phyloP scores from a whole-genome alignment of 108 stramenopile species.

The Discostella pseudostelligera region DNA sequence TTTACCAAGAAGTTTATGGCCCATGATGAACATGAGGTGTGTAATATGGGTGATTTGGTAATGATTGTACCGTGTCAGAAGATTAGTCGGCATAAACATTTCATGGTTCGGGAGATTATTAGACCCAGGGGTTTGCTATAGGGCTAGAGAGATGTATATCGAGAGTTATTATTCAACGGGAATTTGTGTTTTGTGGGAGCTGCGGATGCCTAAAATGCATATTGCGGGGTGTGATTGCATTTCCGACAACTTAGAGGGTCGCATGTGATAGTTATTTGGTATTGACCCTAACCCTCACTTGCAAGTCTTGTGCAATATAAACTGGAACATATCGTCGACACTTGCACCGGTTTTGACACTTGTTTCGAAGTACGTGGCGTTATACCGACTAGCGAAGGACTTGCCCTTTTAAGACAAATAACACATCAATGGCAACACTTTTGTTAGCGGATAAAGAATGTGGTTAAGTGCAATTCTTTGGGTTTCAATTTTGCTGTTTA shows the following conservation, averaged over 20 bases:
- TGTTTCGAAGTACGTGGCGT: conserved; percentile 68
- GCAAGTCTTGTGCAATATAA: conserved; percentile 32
- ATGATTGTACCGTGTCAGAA: conserved; percentile 90
- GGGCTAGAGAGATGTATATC: no score
- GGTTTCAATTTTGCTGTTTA: conserved; percentile 14
- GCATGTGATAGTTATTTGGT: no score
- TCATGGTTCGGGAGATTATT: conserved; percentile 83
- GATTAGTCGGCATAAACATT: conserved; percentile 82
- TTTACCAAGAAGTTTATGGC: conserved; percentile 90
- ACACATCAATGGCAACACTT: no score
- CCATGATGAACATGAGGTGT: conserved; percentile 87
- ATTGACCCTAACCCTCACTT: no score
- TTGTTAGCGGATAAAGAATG: no score
- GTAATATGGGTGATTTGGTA: conserved; percentile 78
- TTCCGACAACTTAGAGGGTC: no score
- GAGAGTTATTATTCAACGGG: no score
- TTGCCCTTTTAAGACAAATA: no score
- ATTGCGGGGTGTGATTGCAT: no score
- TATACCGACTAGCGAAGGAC: conserved; percentile 52
- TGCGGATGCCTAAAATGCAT: no score
- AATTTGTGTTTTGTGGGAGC: neutral
- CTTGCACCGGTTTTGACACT: conserved; percentile 60
- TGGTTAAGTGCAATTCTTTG: neutral
- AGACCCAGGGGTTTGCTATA: conserved; percentile 76
- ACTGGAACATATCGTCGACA: conserved; percentile 61